Evolutionary conservation across 2,329 filamentous ascomycete species (phyloP).

Genomic region (Elsinoe perseae): DNA sequence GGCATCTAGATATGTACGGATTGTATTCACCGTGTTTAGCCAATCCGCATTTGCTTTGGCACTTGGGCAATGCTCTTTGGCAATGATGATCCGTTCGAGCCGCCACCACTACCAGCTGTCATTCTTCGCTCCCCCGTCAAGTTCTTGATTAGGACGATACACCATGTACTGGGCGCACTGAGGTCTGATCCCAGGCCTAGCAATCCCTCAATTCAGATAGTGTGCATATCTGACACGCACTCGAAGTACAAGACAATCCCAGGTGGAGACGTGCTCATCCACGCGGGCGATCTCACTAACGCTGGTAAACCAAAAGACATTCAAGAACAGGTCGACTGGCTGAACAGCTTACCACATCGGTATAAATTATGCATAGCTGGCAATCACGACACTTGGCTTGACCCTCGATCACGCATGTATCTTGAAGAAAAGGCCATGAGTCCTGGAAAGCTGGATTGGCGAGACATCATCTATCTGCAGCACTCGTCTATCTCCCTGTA

Average conservation of each 20-base stretch:
- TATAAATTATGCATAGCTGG: slow-evolving; percentile 79
- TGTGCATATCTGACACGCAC: slow-evolving; percentile 90
- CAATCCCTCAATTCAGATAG: slow-evolving; percentile 58
- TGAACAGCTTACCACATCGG: slow-evolving; percentile 62
- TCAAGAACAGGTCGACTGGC: slow-evolving; percentile 78
- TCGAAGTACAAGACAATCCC: slow-evolving; percentile 54
- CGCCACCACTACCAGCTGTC: slow-evolving; percentile 22
- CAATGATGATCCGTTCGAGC: slow-evolving; percentile 21
- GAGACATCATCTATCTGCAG: slow-evolving; percentile 66
- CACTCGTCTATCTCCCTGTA: slow-evolving; percentile 56
- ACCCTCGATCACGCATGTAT: slow-evolving; percentile 51
- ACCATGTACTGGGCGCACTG: slow-evolving; percentile 52
- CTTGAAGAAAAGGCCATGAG: not conserved
- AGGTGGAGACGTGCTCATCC: slow-evolving; percentile 74
- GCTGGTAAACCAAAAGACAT: slow-evolving; percentile 64
- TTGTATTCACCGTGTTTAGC: not conserved
- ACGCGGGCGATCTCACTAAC: slow-evolving; percentile 78
- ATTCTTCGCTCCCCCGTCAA: slow-evolving; percentile 30
- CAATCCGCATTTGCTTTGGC: not conserved
- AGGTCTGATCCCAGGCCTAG: slow-evolving; percentile 54
- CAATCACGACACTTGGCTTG: slow-evolving; percentile 85
- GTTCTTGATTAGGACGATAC: slow-evolving; percentile 35
- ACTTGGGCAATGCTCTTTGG: slow-evolving; percentile 1
- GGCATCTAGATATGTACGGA: not conserved
- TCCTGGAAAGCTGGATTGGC: slow-evolving; percentile 51